Base-by-base conservation (phyloP, 164 flowering plant species). In the Nymphaea thermarum region DNA sequence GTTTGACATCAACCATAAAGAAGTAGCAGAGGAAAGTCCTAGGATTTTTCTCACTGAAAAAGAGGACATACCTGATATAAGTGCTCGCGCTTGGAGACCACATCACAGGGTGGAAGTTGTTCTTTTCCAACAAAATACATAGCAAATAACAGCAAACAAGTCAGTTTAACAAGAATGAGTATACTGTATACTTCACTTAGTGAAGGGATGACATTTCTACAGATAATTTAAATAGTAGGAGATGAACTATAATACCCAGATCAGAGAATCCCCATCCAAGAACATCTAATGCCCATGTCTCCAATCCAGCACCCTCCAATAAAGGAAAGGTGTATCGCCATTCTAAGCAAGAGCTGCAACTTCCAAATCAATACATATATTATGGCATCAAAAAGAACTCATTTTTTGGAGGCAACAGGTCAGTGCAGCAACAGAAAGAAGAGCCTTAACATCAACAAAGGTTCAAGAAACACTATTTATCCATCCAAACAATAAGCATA, bases 251-350 rank as follows among this genome's bases (percentile, higher is more conserved):
- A 79, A 66, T 63, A 90, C 97, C 95, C 75, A 94, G 80, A 79
- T 89, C 93, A 74, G 88, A 87, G 82, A 94, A 94, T 43, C 97
- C 98, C 98, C 98, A 94, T 8, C 98, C 98, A 69, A 94, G 93
- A 75, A 94, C 72, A 70, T 94, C 99, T 62, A 91, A 65, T 45
- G 93, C 96, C 99, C 99, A 94, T 42, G 89, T 79, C 78, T 89
- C 97, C 64, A 89, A 43, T n/a, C 93, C 90, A 62, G 93, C 96
- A 70, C 88, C 88, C 82, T 94, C 99, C 41, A 94, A 89, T 80
- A 89, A 62, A 8, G 99, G 99, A 68, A 79, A 82, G 36, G 87
- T 68, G 70, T 75, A 87, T 77, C 99, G 89, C 99, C 99, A 94
- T 78, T 94, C 97, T 81, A 91, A 85, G 77, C 97, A 90, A 64